Base-by-base conservation (phyloP, 108 stramenopile species). In the Aureococcus anophagefferens region DNA sequence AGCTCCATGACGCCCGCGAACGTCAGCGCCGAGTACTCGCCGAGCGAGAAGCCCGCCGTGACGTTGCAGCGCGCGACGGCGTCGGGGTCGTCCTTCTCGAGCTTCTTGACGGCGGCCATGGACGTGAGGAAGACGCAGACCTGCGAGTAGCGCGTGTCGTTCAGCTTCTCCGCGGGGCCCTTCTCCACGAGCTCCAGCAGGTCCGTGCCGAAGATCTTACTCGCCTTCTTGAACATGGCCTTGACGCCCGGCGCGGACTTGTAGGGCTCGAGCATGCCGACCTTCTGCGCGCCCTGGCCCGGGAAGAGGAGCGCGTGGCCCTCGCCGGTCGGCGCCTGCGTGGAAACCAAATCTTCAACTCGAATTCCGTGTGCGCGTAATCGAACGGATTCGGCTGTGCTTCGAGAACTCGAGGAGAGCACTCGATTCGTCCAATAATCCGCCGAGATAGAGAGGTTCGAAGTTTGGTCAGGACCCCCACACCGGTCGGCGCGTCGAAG, bases 1-100 rank as follows among this genome's bases (percentile, higher is more conserved):
- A 59, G 17, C 7, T 59, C 51, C 51, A 59, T 59, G 51, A 59
- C 51, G 51, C 51, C 51, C 51, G 51, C 51, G 51, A 59, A 59
- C 21, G 51, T 59, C 21, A 59, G 51, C 14, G 51, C 51, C 51
- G 51, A 25, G 51, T 59, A 59, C 51, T 59, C 51, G 51, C 51
- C 51, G 17, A 59, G 25, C 3, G 51, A 59, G 51, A 59, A 59
- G 25, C 51, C 51, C 7, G 51, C 51, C 21, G 21, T 25, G 25
- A 25, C 21, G 17, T 1, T 16, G 17, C 1, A 3, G 1, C 3
- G 1, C 51, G 17, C 21, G 17, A 59, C 21, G 25, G 51, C 51
- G 3, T 3, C 25, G 3, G 51, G 51, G 25, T 59, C 51, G 21
- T 59, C 51, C 21, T 16, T 1, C 21, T 59, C 21, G 7, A 59